These are phyloP conservation scores for Escovopsis weberi DNA, from an alignment of 2,329 filamentous ascomycete species.

Conservation along the genomic window DNA sequence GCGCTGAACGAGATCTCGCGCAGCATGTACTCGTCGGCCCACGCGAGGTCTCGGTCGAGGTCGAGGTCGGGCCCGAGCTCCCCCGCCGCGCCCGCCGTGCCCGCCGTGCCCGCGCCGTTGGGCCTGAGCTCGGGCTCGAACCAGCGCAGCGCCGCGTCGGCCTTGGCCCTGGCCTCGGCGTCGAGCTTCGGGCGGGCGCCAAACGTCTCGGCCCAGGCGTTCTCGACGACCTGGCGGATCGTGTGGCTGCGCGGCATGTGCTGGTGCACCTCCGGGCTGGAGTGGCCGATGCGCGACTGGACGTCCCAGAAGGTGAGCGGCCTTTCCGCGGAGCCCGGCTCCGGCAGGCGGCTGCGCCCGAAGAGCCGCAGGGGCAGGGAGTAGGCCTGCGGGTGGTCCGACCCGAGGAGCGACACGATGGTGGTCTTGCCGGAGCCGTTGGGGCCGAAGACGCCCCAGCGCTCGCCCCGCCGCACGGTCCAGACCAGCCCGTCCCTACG, in stretches of 20 bases:
- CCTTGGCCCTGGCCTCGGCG: conserved; percentile 36
- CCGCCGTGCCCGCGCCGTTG: conserved; percentile 10
- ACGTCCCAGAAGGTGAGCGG: conserved; percentile 89
- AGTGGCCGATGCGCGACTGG: conserved; percentile 79
- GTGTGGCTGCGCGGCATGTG: conserved; percentile 74
- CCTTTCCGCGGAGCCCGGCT: conserved; percentile 45
- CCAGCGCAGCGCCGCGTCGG: conserved; percentile 58
- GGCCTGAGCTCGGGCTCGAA: conserved; percentile 70
- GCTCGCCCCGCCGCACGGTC: conserved; percentile 68
- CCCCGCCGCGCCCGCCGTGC: conserved; percentile 5
- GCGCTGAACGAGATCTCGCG: conserved; percentile 64
- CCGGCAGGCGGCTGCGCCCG: conserved; percentile 64
- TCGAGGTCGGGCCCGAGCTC: conserved; percentile 5
- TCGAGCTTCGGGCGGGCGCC: conserved; percentile 53
- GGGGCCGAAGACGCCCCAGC: conserved; percentile 85
- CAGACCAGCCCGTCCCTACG: conserved; percentile 53
- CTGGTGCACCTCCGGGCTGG: conserved; percentile 83
- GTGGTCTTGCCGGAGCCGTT: conserved; percentile 97
- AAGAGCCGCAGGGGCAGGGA: conserved; percentile 79
- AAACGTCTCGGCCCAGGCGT: conserved; percentile 84
- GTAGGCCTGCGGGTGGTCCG: conserved; percentile 91
- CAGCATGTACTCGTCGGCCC: conserved; percentile 55
- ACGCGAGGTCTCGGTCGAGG: conserved; percentile 26
- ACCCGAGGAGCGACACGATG: conserved; percentile 79
- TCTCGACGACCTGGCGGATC: conserved; percentile 62